Percentiles rank a stretch among this genome's conserved stretches.
phyloP scores from a whole-genome alignment of 805 yeast species.

The Scheffersomyces stipitis region DNA sequence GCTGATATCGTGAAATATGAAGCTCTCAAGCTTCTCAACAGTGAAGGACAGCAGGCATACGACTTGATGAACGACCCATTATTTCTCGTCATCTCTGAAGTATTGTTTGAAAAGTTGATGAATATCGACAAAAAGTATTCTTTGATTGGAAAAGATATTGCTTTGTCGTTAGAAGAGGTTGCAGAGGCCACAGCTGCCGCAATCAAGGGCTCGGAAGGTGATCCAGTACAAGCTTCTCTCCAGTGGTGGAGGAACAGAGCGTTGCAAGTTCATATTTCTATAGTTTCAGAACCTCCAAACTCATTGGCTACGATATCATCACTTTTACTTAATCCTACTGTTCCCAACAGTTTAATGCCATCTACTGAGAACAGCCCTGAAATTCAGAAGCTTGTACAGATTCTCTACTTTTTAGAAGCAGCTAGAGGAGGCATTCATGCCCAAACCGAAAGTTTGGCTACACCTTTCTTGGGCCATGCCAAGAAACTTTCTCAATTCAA shows the following conservation, averaged over 20 bases:
- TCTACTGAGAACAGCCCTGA: slow-evolving; percentile 28
- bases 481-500: slow-evolving; percentile 58
- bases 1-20: slow-evolving; percentile 19
- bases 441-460: slow-evolving; percentile 60
- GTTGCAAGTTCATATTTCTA: slow-evolving; percentile 59
- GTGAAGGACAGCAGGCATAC: slow-evolving; percentile 74
- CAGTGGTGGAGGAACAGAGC: slow-evolving; percentile 80
- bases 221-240: slow-evolving; percentile 46
- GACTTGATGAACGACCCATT: slow-evolving; percentile 43
- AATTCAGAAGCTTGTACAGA: slow-evolving; percentile 37
- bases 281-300: slow-evolving; percentile 64
- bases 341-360: slow-evolving; percentile 29
- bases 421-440: slow-evolving; percentile 65
- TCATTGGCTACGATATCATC: slow-evolving; percentile 43
- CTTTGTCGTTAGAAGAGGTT: slow-evolving; percentile 25
- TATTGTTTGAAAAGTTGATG: slow-evolving; percentile 40
- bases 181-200: slow-evolving; percentile 12
- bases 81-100: slow-evolving; percentile 27
- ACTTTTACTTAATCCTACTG: slow-evolving; percentile 34
- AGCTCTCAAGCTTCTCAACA: slow-evolving; percentile 41
- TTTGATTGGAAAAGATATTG: slow-evolving; percentile 31
- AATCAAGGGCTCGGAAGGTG: slow-evolving; percentile 7
- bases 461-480: slow-evolving; percentile 55
- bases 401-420: slow-evolving; percentile 60
- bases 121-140: slow-evolving; percentile 39